Conservation (phyloP, 306 rosid genomes). For the Lathyrus oleraceus region DNA sequence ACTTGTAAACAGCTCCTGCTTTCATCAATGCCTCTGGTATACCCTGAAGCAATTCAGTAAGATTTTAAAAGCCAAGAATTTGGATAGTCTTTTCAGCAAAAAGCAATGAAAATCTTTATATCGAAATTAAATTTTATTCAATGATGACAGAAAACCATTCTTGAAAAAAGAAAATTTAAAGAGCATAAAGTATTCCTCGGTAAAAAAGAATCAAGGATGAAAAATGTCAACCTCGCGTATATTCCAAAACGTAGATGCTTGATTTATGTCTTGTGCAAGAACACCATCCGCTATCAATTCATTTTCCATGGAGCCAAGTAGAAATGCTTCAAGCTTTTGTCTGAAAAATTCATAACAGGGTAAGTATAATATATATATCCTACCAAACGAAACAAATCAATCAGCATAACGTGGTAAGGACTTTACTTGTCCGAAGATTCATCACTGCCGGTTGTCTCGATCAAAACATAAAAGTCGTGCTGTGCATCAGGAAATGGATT, state of each 20-base stretch:
- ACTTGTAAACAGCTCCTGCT: constrained; percentile 88
- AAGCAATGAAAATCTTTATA: neutral
- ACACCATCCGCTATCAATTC: constrained; percentile 89
- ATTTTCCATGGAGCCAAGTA: constrained; percentile 77
- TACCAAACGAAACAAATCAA: constrained; percentile 5
- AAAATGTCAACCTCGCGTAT: constrained; percentile 75
- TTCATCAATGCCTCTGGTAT: constrained; percentile 80
- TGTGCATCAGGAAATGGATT: constrained; percentile 72
- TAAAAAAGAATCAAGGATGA: constrained; percentile 18
- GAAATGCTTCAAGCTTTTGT: constrained; percentile 95
- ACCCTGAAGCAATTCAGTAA: constrained; percentile 54
- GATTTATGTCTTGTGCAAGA: constrained; percentile 94
- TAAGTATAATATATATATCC: constrained; percentile 18
- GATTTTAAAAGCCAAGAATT: neutral
- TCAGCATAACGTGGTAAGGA: constrained; percentile 17
- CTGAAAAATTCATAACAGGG: constrained; percentile 42
- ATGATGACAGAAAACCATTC: neutral
- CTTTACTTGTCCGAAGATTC: constrained; percentile 76
- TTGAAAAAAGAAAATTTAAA: neutral
- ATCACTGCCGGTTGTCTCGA: constrained; percentile 93
- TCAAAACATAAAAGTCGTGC: constrained; percentile 82
- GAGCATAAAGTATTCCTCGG: constrained; percentile 23
- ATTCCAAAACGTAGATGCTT: constrained; percentile 87
- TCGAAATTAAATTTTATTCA: neutral
- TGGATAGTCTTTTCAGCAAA: neutral